Evolutionary conservation across 192 early-diverging fungal genomes (phyloP).

Genomic region (Coemansia sp.): DNA sequence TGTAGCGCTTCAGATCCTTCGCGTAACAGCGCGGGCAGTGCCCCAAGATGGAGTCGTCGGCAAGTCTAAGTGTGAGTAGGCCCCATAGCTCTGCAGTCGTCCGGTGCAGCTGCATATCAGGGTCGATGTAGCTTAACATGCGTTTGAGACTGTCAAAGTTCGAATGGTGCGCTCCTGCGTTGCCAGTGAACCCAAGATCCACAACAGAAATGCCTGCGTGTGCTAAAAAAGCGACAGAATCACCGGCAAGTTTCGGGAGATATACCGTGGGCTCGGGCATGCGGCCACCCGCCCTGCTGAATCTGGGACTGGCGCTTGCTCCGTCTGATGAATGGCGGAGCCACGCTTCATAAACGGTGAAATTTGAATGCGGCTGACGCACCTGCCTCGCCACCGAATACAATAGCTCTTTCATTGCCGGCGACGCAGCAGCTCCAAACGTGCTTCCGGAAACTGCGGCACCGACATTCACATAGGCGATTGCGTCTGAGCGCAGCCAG

Average conservation of each 20-base stretch:
- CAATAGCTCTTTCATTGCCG: constrained; percentile 49
- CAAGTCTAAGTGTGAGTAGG: constrained; percentile 48
- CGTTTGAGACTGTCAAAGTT: constrained; percentile 67
- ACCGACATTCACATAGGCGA: constrained; percentile 64
- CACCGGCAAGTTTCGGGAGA: constrained; percentile 57
- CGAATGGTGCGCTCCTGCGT: constrained; percentile 61
- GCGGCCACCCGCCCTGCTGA: background rate
- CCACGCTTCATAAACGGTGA: constrained; percentile 58
- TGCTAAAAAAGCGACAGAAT: constrained; percentile 61
- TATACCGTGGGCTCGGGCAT: constrained; percentile 16
- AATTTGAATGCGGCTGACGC: constrained; percentile 45
- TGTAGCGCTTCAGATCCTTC: constrained; percentile 43
- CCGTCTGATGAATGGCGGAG: constrained; percentile 11
- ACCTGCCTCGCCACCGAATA: constrained; percentile 53
- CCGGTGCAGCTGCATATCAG: constrained; percentile 57
- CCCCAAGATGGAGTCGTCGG: constrained; percentile 50
- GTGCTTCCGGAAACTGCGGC: constrained; percentile 51
- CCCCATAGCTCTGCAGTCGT: constrained; percentile 54
- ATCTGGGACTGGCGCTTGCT: background rate
- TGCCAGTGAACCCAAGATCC: constrained; percentile 55
- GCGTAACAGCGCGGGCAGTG: constrained; percentile 54
- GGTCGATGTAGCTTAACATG: constrained; percentile 60
- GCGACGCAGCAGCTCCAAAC: constrained; percentile 55
- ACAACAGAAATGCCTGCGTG: constrained; percentile 63
- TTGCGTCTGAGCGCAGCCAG: constrained; percentile 51